phyloP scores from a whole-genome alignment of 495 filamentous ascomycete species.

The Hyphodiscus hymeniophilus region DNA sequence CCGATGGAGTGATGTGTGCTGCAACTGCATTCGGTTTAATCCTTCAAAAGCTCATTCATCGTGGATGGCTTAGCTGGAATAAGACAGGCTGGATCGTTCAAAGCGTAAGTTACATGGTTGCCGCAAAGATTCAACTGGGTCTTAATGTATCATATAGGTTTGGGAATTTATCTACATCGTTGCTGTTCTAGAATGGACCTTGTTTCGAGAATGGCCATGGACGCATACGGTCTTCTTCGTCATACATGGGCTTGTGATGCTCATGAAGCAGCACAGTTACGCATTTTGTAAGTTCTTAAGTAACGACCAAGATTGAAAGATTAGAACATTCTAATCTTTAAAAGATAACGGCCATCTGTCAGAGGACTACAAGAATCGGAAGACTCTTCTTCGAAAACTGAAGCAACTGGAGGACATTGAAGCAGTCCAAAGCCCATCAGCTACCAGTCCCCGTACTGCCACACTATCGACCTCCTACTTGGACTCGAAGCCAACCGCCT shows the following conservation, averaged over 20 bases:
- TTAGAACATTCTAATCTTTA: background rate
- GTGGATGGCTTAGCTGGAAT: conserved; percentile 54
- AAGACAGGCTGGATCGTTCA: conserved; percentile 60
- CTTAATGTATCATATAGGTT: conserved; percentile 27
- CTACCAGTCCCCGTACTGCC: conserved; percentile 25
- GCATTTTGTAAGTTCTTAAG: conserved; percentile 38
- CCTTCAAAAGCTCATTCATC: conserved; percentile 47
- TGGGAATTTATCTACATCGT: conserved; percentile 59
- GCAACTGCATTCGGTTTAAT: conserved; percentile 48
- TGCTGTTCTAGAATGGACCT: conserved; percentile 48
- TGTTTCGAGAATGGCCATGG: conserved; percentile 67
- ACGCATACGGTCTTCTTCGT: conserved; percentile 65
- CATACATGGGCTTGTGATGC: conserved; percentile 58
- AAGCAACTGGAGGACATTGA: conserved; percentile 30
- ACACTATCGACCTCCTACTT: conserved; percentile 32
- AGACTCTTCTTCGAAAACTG: conserved; percentile 33
- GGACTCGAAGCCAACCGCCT: conserved; percentile 28
- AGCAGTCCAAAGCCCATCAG: conserved; percentile 26
- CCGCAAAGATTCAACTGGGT: background rate
- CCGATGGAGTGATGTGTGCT: conserved; percentile 59
- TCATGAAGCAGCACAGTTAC: conserved; percentile 77
- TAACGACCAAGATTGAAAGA: too few relatives aligned
- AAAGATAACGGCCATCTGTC: conserved; percentile 61
- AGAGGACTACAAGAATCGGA: conserved; percentile 42
- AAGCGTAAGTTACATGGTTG: conserved; percentile 30